Percentiles rank a stretch among this genome's conserved stretches.
Conservation (phyloP, 352 stramenopile species). For the Pythium aquatile region DNA sequence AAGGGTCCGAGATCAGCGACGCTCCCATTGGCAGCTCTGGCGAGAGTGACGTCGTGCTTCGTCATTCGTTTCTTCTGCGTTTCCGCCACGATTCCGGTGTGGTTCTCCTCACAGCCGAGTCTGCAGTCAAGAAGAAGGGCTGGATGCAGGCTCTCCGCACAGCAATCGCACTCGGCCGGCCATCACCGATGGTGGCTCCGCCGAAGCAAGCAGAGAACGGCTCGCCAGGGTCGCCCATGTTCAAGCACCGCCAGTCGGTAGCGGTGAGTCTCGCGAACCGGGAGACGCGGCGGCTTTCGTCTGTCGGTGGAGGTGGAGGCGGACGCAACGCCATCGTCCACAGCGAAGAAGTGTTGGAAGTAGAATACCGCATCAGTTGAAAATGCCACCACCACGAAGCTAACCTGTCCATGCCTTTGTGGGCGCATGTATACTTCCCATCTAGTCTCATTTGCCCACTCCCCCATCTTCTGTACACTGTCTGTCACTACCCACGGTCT, state of each 20-base stretch:
- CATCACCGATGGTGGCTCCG: slow-evolving; percentile 9
- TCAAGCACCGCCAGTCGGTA: slow-evolving; percentile 15
- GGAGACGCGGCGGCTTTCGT: slow-evolving; percentile 8
- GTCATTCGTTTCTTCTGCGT: slow-evolving; percentile 41
- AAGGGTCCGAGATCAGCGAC: slow-evolving; percentile 4
- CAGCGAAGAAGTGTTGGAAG: slow-evolving; percentile 33
- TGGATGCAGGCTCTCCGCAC: slow-evolving; percentile 42
- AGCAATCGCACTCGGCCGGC: slow-evolving; percentile 15
- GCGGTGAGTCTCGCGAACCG: slow-evolving; percentile 15
- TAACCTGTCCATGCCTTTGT: not conserved
- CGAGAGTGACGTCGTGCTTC: slow-evolving; percentile 31
- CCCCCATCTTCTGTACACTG: slow-evolving; percentile 4
- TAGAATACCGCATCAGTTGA: slow-evolving; percentile 49
- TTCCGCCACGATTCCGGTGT: slow-evolving; percentile 14
- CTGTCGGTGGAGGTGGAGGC: not conserved
- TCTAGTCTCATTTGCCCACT: not conserved
- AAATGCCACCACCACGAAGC: not conserved
- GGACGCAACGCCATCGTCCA: slow-evolving; percentile 20
- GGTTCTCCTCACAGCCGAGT: slow-evolving; percentile 43
- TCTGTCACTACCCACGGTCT: not conserved
- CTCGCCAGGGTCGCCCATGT: slow-evolving; percentile 13
- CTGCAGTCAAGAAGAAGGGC: slow-evolving; percentile 39
- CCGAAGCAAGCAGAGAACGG: slow-evolving; percentile 19
- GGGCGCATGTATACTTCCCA: not conserved
- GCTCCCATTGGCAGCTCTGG: not conserved